Percentiles rank a stretch among this genome's conserved stretches.
Conservation (phyloP, 2,329 filamentous ascomycete genomes). For the Orbilia quercus region DNA sequence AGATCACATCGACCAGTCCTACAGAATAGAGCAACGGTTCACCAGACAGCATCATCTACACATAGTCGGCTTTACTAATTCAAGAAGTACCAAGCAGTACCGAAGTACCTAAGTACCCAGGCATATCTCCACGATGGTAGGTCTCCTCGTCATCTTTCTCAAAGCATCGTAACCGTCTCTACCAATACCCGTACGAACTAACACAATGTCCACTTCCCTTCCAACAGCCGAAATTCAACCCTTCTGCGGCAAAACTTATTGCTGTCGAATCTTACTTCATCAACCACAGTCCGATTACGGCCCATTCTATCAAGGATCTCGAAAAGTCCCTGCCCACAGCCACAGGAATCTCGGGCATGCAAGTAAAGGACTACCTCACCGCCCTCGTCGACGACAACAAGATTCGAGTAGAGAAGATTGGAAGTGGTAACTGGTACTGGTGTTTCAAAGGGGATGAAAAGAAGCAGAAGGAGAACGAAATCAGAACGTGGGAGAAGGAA, state of each 20-base stretch:
- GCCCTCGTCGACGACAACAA: slow-evolving; percentile 71
- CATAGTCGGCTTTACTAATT: too few species aligned
- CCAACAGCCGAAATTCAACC: slow-evolving; percentile 67
- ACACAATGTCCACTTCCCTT: neutral
- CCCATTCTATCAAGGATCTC: slow-evolving; percentile 75
- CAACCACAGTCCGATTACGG: slow-evolving; percentile 67
- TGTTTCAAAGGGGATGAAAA: slow-evolving; percentile 72
- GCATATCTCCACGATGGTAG: too few species aligned
- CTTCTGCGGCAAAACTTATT: slow-evolving; percentile 70
- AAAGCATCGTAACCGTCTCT: too few species aligned
- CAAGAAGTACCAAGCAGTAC: too few species aligned
- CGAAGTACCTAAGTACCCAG: too few species aligned
- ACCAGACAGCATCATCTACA: too few species aligned
- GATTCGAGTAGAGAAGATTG: slow-evolving; percentile 76
- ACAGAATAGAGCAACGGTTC: too few species aligned
- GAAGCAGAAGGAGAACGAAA: slow-evolving; percentile 63
- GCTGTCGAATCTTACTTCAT: slow-evolving; percentile 72
- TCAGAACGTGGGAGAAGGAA: slow-evolving; percentile 38
- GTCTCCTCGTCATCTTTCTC: too few species aligned
- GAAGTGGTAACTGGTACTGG: slow-evolving; percentile 79
- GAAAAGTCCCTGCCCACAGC: slow-evolving; percentile 73
- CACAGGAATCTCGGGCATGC: slow-evolving; percentile 74
- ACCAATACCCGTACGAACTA: too few species aligned
- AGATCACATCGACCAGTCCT: too few species aligned
- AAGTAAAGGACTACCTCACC: slow-evolving; percentile 75